phyloP scores from a whole-genome alignment of 805 yeast genomes.

The Yarrowia yakushimensis region DNA sequence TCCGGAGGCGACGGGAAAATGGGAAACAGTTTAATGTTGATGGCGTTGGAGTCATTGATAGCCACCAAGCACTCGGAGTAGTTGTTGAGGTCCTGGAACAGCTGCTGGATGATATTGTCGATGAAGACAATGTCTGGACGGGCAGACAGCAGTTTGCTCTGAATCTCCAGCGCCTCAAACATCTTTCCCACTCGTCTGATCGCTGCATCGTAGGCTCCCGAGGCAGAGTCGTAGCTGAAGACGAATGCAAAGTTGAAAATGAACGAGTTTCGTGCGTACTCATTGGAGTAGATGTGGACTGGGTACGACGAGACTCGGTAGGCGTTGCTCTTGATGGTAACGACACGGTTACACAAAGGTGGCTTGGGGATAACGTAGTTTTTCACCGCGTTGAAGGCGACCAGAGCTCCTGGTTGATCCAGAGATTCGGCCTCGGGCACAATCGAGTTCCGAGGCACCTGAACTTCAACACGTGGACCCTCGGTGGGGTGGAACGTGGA shows the following conservation, averaged over 20 bases:
- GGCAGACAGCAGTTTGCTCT: conserved; percentile 67
- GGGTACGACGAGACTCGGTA: conserved; percentile 84
- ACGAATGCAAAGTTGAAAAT: conserved; percentile 92
- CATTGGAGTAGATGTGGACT: conserved; percentile 67
- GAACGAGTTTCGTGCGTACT: conserved; percentile 86
- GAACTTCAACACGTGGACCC: conserved; percentile 87
- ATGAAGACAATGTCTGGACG: conserved; percentile 43
- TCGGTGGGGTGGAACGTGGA: conserved; percentile 93
- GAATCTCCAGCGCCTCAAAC: conserved; percentile 90
- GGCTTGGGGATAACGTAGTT: conserved; percentile 94
- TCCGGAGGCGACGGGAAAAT: conserved; percentile 76
- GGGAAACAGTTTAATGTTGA: conserved; percentile 93
- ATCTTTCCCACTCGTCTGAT: conserved; percentile 79
- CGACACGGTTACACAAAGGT: conserved; percentile 75
- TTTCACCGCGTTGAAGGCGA: conserved; percentile 80
- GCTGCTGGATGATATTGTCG: conserved; percentile 76
- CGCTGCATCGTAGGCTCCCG: conserved; percentile 67
- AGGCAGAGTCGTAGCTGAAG: conserved; percentile 74
- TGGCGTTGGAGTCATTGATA: conserved; percentile 80
- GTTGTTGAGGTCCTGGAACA: conserved; percentile 90
- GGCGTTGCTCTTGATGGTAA: conserved; percentile 66
- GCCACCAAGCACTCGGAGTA: conserved; percentile 96
- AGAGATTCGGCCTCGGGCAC: conserved; percentile 39
- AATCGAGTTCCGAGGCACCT: conserved; percentile 78
- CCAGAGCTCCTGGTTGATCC: conserved; percentile 43